phyloP scores from a whole-genome alignment of 192 early-diverging fungal genomes.

The Linnemannia schmuckeri region DNA sequence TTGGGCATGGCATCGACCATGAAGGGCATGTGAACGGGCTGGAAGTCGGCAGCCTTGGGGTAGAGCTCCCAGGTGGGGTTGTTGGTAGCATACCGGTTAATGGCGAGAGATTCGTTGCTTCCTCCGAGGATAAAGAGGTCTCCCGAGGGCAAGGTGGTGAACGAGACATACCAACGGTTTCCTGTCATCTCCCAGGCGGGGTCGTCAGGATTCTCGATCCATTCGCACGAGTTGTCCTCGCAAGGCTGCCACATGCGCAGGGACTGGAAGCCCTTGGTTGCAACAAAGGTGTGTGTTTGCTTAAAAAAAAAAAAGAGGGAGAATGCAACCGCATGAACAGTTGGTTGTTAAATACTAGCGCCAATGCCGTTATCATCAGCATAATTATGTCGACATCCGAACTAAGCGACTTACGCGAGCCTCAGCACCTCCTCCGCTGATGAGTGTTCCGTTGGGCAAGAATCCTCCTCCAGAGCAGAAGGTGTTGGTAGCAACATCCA shows the following conservation, averaged over 20 bases:
- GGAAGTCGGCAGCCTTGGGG: constrained; percentile 44
- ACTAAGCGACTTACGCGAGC: constrained; percentile 1
- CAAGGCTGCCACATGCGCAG: constrained; percentile 64
- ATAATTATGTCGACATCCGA: background rate
- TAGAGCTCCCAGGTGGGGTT: constrained; percentile 62
- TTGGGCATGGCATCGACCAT: constrained; percentile 63
- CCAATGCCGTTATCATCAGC: background rate
- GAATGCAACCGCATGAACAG: background rate
- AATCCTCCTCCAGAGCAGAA: constrained; percentile 73
- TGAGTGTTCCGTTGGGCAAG: constrained; percentile 65
- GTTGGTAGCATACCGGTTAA: constrained; percentile 60
- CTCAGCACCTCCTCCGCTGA: constrained; percentile 67
- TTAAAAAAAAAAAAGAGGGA: background rate
- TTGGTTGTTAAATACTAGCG: background rate
- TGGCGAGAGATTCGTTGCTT: constrained; percentile 56
- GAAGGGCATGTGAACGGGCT: constrained; percentile 55
- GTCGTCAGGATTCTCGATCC: constrained; percentile 56
- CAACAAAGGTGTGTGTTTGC: constrained; percentile 49
- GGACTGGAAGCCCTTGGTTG: constrained; percentile 58
- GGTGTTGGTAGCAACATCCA: constrained; percentile 67
- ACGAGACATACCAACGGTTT: constrained; percentile 43
- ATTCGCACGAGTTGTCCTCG: constrained; percentile 59
- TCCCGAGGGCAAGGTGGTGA: constrained; percentile 58
- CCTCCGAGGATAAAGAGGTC: constrained; percentile 69
- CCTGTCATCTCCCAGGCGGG: constrained; percentile 57